phyloP scores from a whole-genome alignment of 345 rosid genomes.

The Citrus cavaleriei region DNA sequence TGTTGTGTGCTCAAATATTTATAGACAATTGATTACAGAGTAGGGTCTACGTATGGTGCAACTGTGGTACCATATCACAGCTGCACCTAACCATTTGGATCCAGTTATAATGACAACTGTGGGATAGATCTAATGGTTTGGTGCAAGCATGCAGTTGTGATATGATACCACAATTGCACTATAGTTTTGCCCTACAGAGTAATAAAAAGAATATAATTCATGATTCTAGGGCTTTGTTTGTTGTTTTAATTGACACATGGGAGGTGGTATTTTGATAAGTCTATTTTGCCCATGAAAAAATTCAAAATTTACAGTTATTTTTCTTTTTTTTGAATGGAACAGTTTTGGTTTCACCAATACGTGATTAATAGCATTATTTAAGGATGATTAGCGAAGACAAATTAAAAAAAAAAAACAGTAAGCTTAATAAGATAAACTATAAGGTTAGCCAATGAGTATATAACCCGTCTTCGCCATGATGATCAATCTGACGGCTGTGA shows the following conservation, averaged over 20 bases:
- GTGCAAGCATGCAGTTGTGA: accelerated
- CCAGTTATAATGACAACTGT: accelerated
- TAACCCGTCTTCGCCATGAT: not conserved
- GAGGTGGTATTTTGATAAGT: no score
- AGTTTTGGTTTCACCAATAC: no score
- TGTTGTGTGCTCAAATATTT: no score
- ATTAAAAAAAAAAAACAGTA: not conserved
- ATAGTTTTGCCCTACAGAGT: no score
- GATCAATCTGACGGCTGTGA: not conserved
- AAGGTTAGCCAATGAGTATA: not conserved
- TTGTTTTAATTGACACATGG: not conserved
- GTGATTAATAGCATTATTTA: not conserved
- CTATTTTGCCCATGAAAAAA: not conserved
- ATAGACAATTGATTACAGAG: no score
- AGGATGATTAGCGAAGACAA: not conserved
- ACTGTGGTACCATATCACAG: no score
- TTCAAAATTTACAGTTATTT: not conserved
- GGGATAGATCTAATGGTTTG: accelerated
- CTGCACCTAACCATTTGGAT: no score
- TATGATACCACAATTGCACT: no score
- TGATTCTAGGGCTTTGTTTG: no score
- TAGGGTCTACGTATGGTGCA: no score
- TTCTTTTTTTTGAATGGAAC: no score
- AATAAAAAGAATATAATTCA: no score
- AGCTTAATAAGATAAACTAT: not conserved